Percentiles rank a stretch among this genome's conserved stretches.
Conservation (phyloP, 257 asterid genomes). For the Capsicum pubescens region DNA sequence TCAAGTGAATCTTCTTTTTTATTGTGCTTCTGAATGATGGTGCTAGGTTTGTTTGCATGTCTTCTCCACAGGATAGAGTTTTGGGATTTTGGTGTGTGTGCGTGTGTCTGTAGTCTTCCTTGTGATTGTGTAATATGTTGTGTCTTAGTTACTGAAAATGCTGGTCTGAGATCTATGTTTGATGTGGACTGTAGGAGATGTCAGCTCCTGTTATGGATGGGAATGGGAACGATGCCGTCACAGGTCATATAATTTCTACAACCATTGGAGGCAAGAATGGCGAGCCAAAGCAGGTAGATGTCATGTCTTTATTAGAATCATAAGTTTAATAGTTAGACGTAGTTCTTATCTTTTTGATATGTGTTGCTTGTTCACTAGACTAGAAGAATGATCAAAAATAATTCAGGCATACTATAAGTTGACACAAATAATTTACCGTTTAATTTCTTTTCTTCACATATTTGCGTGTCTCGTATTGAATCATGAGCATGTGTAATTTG, state of each 20-base stretch:
- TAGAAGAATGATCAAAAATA: not conserved
- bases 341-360: not conserved
- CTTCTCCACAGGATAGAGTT: not conserved
- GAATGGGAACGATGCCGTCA: slow-evolving; percentile 68
- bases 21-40: not conserved
- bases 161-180: slow-evolving; percentile 31
- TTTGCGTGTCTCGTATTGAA: not conserved
- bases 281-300: slow-evolving; percentile 85
- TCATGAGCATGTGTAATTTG: not conserved
- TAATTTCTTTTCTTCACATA: not conserved
- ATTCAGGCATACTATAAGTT: not conserved
- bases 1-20: not conserved
- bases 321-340: not conserved
- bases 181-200: slow-evolving; percentile 63
- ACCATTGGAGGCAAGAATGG: slow-evolving; percentile 97
- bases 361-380: not conserved
- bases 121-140: not conserved
- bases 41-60: not conserved
- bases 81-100: not conserved
- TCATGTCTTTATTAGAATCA: not conserved
- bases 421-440: not conserved
- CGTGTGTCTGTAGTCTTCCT: not conserved
- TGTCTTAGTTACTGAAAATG: not conserved
- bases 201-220: slow-evolving; percentile 74
- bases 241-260: slow-evolving; percentile 91